These are phyloP conservation scores for Colletotrichum simmondsii DNA, from an alignment of 2,329 filamentous ascomycete species.

Conservation along the genomic window DNA sequence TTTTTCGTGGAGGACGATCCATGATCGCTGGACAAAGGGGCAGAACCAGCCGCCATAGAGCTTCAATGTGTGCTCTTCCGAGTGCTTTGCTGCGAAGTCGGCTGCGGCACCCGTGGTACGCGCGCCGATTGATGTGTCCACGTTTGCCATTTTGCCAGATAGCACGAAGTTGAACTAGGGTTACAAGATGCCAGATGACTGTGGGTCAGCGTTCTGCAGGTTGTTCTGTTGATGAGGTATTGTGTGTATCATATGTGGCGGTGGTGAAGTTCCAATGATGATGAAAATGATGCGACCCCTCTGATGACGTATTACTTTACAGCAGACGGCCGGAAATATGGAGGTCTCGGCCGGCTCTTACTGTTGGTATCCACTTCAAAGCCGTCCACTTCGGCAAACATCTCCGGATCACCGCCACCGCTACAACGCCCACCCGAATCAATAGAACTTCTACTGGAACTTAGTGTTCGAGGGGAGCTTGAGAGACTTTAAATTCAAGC, in stretches of 20 bases:
- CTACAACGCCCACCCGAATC: too few relatives aligned
- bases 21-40: slow-evolving; percentile 75
- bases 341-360: background rate
- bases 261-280: background rate
- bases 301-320: slow-evolving; percentile 25
- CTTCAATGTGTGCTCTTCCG: slow-evolving; percentile 64
- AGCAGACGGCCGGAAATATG: background rate
- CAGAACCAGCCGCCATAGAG: slow-evolving; percentile 83
- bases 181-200: too few relatives aligned
- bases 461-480: too few relatives aligned
- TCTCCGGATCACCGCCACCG: background rate
- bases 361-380: background rate
- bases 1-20: slow-evolving; percentile 81
- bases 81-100: slow-evolving; percentile 56
- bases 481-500: too few relatives aligned
- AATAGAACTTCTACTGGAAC: too few relatives aligned
- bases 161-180: background rate
- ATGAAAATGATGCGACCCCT: slow-evolving; percentile 2
- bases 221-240: background rate
- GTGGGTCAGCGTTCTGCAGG: too few relatives aligned
- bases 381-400: background rate
- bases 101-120: slow-evolving; percentile 62
- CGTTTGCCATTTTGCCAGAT: slow-evolving; percentile 49
- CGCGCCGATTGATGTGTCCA: slow-evolving; percentile 60
- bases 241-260: background rate